Conservation (phyloP, 768 basidiomycete species). For the Austroboletus festivus region DNA sequence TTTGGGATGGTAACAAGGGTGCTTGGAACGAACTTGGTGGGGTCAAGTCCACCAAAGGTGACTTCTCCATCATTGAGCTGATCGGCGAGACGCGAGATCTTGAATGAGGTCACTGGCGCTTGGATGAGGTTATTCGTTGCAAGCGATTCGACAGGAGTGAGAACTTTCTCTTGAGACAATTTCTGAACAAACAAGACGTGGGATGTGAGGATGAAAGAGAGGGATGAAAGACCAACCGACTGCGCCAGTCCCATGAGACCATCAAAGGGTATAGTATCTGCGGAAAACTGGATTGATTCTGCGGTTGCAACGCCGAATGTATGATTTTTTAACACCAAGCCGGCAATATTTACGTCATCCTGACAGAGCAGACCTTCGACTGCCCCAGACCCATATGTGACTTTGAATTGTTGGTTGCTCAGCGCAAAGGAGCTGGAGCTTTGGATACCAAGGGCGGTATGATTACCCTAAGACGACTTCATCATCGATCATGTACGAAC, state of each 20-base stretch:
- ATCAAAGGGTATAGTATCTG: slow-evolving; percentile 51
- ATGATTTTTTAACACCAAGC: slow-evolving; percentile 53
- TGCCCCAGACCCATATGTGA: slow-evolving; percentile 67
- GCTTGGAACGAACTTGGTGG: slow-evolving; percentile 57
- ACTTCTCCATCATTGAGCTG: slow-evolving; percentile 67
- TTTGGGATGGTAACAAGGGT: slow-evolving; percentile 62
- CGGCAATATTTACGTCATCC: slow-evolving; percentile 65
- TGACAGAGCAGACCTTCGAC: slow-evolving; percentile 62
- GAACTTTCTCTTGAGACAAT: slow-evolving; percentile 61
- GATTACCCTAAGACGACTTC: slow-evolving; percentile 48
- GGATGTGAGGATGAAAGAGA: neutral
- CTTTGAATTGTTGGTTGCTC: slow-evolving; percentile 47
- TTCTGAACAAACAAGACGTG: slow-evolving; percentile 29
- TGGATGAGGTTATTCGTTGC: slow-evolving; percentile 53
- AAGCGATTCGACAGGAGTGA: slow-evolving; percentile 72
- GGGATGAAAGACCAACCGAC: slow-evolving; percentile 44
- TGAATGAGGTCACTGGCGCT: slow-evolving; percentile 72
- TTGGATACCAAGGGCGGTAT: slow-evolving; percentile 60
- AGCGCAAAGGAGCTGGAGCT: slow-evolving; percentile 63
- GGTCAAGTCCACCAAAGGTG: slow-evolving; percentile 76
- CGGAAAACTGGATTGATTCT: slow-evolving; percentile 64
- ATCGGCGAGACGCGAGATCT: slow-evolving; percentile 73
- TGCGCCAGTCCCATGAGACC: slow-evolving; percentile 78
- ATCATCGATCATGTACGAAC: slow-evolving; percentile 7
- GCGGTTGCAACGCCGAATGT: slow-evolving; percentile 62